Percentiles rank a stretch among this genome's conserved stretches.
Evolutionary conservation across 257 asterid species (phyloP).

Genomic region (Eucommia ulmoides): DNA sequence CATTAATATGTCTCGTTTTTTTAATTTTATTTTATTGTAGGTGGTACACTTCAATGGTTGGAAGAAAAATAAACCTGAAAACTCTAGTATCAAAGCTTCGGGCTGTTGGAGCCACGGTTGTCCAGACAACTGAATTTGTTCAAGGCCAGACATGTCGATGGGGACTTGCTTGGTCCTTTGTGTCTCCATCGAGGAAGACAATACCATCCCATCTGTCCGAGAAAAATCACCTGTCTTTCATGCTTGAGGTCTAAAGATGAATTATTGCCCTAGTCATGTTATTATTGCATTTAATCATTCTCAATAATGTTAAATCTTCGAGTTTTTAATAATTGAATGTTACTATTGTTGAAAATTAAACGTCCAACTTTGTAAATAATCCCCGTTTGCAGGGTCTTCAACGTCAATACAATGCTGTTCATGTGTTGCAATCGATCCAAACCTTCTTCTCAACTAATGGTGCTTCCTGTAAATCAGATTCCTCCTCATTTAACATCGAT

Average conservation of each 20-base stretch:
- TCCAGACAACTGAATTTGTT: conserved; percentile 87
- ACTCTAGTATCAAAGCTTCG: conserved; percentile 60
- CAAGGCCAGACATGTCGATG: conserved; percentile 95
- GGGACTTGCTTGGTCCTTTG: conserved; percentile 98
- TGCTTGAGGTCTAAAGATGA: conserved; percentile 49
- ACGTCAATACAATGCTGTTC: conserved; percentile 48
- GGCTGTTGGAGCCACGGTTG: conserved; percentile 65
- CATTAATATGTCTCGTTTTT: background rate
- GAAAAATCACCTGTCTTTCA: conserved; percentile 55
- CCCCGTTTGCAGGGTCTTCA: conserved; percentile 53
- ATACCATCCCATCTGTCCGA: conserved; percentile 25
- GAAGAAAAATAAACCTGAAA: conserved; percentile 78
- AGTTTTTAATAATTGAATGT: background rate
- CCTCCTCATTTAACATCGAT: conserved; percentile 43
- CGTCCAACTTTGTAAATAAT: background rate
- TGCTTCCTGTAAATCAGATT: conserved; percentile 53
- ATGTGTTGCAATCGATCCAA: conserved; percentile 66
- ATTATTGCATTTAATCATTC: background rate
- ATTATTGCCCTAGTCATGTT: background rate
- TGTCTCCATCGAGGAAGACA: conserved; percentile 38
- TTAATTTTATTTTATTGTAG: conserved; percentile 21
- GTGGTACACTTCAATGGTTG: conserved; percentile 96
- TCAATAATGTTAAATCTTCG: background rate
- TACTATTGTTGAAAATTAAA: background rate
- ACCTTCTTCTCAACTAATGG: conserved; percentile 43